These are phyloP conservation scores for Erodium maritimum DNA, from an alignment of 345 rosid genomes.

Conservation along the genomic window DNA sequence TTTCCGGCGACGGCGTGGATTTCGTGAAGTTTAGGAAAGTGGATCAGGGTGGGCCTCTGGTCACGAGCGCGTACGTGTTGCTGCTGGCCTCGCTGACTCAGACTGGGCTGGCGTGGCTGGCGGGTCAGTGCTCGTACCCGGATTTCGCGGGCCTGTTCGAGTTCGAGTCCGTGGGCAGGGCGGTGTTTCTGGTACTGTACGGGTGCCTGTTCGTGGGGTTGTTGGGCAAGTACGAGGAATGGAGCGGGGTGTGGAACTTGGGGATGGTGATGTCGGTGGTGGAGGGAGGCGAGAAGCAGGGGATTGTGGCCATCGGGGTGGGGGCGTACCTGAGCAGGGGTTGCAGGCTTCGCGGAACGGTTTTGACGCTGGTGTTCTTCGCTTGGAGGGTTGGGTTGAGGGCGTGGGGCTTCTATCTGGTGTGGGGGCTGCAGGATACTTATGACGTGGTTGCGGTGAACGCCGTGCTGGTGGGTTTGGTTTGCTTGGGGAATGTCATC, in stretches of 20 bases:
- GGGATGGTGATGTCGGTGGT: conserved; percentile 21
- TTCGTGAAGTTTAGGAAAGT: no score
- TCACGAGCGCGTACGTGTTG: conserved; percentile 29
- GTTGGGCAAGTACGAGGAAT: conserved; percentile 16
- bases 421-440: conserved; percentile 1
- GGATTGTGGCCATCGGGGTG: conserved; percentile 15
- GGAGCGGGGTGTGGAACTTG: conserved; percentile 30
- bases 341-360: conserved; percentile 14
- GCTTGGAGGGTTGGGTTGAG: conserved; percentile 15
- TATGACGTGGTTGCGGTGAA: background rate
- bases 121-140: background rate
- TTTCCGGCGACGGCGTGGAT: conserved; percentile 7
- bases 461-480: conserved; percentile 4
- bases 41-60: conserved; percentile 25
- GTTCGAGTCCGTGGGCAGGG: background rate
- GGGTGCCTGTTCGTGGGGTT: conserved; percentile 1
- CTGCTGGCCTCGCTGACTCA: conserved; percentile 4
- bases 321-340: conserved; percentile 22
- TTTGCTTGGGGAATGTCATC: conserved; percentile 12
- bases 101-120: conserved; percentile 3
- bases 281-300: conserved; percentile 30
- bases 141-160: no score
- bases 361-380: conserved; percentile 9
- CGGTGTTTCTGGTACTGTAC: background rate
- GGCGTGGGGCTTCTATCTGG: conserved; percentile 8